Base-by-base conservation (phyloP, 352 stramenopile species). In the Pythium aristosporum region DNA sequence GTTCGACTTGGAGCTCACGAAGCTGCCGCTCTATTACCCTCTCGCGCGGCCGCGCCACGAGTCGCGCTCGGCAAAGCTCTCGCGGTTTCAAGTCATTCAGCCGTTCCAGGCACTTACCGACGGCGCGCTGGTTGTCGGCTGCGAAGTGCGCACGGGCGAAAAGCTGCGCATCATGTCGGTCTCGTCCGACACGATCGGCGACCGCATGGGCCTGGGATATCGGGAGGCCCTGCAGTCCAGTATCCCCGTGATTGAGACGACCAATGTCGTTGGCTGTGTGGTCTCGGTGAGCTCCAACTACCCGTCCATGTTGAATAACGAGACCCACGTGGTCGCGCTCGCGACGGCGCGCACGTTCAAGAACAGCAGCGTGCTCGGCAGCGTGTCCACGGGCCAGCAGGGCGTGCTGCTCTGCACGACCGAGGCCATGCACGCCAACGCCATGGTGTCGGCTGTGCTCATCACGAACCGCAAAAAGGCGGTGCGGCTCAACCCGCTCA, bases 401-500 rank as follows among this genome's bases (percentile, higher is more conserved):
- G 86, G 86, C 51, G 75, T 92, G 25, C 72, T 92, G 67, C 53
- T 72, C 5, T 74, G 79, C 43, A 79, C 73, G 18, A 81, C 66
- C 51, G 81, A 91, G 42, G 64, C 73, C 15, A 63, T 86, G 32
- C 78, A 95, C 61, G 80, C 80, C 11, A 95, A 95, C 61, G 82
- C 81, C 18, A 95, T 95, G 86, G 48, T 93, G 60, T 78, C 82
- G 21, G 74, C 80, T 18, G 68, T 95, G 49, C 72, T 95, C 23
- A 64, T 95, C 52, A 91, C 86, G n/a, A 95, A 85, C 58, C 78
- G 79, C 53, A 91, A 91, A 74, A 93, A 95, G 69, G 42, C 75
- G 3, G 61, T 77, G 54, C 80, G 79, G 51, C 71, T 86, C n/a
- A 75, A 77, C 13, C 71, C 77, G 34, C 61, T 90, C 30, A 71